Conservation (phyloP, 768 basidiomycete genomes). For the Hypholoma fasciculare region DNA sequence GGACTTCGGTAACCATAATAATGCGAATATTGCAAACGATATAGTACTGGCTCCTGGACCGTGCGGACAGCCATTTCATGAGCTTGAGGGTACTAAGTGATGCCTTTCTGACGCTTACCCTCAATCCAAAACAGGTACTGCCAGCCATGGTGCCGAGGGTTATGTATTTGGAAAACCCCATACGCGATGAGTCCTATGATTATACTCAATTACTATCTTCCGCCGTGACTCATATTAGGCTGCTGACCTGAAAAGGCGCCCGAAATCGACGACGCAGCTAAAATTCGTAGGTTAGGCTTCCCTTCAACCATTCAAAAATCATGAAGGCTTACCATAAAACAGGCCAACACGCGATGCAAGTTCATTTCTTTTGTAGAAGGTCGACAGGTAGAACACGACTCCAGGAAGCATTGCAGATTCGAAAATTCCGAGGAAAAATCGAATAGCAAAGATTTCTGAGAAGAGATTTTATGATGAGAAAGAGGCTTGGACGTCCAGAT, state of each 20-base stretch:
- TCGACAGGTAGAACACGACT: slow-evolving; percentile 52
- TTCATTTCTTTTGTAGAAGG: slow-evolving; percentile 51
- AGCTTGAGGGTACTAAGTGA: background rate
- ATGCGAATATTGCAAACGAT: slow-evolving; percentile 44
- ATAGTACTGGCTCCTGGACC: slow-evolving; percentile 38
- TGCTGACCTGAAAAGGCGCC: slow-evolving; percentile 45
- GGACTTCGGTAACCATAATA: slow-evolving; percentile 45
- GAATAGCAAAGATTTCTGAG: slow-evolving; percentile 45
- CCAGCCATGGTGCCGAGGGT: slow-evolving; percentile 44
- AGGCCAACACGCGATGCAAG: slow-evolving; percentile 49
- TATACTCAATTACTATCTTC: background rate
- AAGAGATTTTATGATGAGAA: background rate
- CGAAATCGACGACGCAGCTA: slow-evolving; percentile 45
- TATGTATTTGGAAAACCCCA: slow-evolving; percentile 50
- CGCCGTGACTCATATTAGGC: background rate
- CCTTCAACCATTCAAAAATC: slow-evolving; percentile 7
- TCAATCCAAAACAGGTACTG: slow-evolving; percentile 56
- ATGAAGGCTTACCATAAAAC: slow-evolving; percentile 42
- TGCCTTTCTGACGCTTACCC: slow-evolving; percentile 25
- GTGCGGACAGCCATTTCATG: background rate
- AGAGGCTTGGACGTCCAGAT: background rate
- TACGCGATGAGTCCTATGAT: slow-evolving; percentile 44
- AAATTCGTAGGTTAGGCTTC: background rate
- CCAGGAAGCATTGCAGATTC: slow-evolving; percentile 52
- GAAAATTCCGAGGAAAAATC: slow-evolving; percentile 51